These are phyloP conservation scores for Acidiella bohemica DNA, from an alignment of 495 filamentous ascomycete genomes.

Conservation along the genomic window DNA sequence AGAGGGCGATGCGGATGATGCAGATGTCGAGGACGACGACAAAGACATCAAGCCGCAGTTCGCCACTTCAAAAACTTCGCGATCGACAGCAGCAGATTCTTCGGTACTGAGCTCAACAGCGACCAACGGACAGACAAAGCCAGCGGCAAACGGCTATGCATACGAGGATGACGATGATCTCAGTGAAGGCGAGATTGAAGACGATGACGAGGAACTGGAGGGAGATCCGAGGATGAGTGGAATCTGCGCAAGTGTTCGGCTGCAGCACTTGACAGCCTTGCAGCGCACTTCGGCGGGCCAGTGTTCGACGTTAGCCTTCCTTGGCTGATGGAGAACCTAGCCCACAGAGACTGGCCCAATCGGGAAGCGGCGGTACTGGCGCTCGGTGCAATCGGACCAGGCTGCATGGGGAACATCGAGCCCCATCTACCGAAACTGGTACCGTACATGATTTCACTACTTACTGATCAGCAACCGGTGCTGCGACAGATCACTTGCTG, in stretches of 20 bases:
- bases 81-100: conserved; percentile 30
- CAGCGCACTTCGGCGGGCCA: conserved; percentile 70
- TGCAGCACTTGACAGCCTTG: conserved; percentile 86
- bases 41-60: conserved; percentile 92
- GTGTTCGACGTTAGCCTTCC: conserved; percentile 88
- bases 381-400: conserved; percentile 87
- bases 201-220: conserved; percentile 50
- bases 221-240: conserved; percentile 84
- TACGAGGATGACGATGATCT: conserved; percentile 49
- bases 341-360: conserved; percentile 78
- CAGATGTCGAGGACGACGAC: conserved; percentile 76
- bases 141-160: conserved; percentile 20
- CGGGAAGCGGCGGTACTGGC: conserved; percentile 92
- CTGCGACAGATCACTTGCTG: conserved; percentile 97
- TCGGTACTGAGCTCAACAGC: conserved; percentile 31
- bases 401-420: conserved; percentile 77
- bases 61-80: conserved; percentile 53
- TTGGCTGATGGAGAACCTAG: conserved; percentile 81
- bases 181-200: conserved; percentile 81
- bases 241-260: conserved; percentile 95
- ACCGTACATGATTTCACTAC: conserved; percentile 74
- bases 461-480: conserved; percentile 78
- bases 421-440: conserved; percentile 87
- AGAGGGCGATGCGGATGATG: conserved; percentile 69
- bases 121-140: conserved; percentile 25